Evolutionary conservation across 2,329 filamentous ascomycete species (phyloP).

Genomic region (Teratosphaeria zuluensis): DNA sequence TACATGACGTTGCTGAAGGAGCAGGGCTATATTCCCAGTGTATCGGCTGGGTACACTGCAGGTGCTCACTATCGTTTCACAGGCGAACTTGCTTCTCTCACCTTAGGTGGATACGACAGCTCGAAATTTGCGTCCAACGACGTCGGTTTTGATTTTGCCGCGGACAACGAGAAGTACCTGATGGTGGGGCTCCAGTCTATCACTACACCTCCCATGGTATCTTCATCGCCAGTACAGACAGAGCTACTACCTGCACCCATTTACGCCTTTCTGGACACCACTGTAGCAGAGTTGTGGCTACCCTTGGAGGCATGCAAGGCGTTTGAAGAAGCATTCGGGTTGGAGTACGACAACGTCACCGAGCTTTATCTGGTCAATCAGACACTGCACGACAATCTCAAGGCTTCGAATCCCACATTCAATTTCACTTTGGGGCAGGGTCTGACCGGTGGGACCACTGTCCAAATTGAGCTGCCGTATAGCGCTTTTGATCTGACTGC

Average conservation of each 20-base stretch:
- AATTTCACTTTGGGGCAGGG: slow-evolving; percentile 35
- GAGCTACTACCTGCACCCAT: slow-evolving; percentile 31
- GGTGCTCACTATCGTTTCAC: slow-evolving; percentile 55
- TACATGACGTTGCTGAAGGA: slow-evolving; percentile 45
- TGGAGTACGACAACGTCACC: slow-evolving; percentile 55
- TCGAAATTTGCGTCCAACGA: slow-evolving; percentile 53
- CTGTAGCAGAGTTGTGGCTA: slow-evolving; percentile 40
- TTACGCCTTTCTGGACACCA: slow-evolving; percentile 39
- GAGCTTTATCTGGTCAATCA: slow-evolving; percentile 56
- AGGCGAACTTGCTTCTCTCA: slow-evolving; percentile 40
- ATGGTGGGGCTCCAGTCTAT: slow-evolving; percentile 47
- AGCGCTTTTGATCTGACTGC: slow-evolving; percentile 40
- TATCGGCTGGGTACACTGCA: slow-evolving; percentile 67
- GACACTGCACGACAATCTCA: slow-evolving; percentile 44
- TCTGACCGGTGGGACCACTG: slow-evolving; percentile 24
- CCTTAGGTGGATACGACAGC: slow-evolving; percentile 60
- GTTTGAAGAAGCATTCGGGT: slow-evolving; percentile 54
- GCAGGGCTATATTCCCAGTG: slow-evolving; percentile 54
- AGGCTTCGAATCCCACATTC: slow-evolving; percentile 32
- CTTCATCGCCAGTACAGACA: slow-evolving; percentile 23
- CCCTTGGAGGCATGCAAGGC: slow-evolving; percentile 47
- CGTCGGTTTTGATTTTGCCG: slow-evolving; percentile 46
- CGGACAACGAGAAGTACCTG: slow-evolving; percentile 49
- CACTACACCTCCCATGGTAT: slow-evolving; percentile 20
- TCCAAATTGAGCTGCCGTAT: slow-evolving; percentile 41